phyloP scores from a whole-genome alignment of 169 alveolate species.

The Perkinsus olseni region DNA sequence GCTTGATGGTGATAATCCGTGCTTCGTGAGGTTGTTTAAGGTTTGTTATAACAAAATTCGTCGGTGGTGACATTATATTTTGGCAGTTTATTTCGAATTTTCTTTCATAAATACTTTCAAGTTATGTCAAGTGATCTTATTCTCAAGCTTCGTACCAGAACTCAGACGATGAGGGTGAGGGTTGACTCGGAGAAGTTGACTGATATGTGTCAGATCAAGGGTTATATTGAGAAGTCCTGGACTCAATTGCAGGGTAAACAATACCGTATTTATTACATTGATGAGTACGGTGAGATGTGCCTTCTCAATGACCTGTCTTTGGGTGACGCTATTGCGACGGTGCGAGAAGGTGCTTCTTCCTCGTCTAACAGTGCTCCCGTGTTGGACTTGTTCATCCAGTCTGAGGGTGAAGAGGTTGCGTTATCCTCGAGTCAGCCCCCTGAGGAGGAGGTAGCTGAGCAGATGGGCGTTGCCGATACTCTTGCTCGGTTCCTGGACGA shows the following conservation, averaged over 20 bases:
- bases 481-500: not conserved
- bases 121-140: not conserved
- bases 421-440: not conserved
- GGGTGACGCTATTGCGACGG: not conserved
- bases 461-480: not conserved
- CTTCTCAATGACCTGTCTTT: not conserved
- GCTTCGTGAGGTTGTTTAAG: too few species aligned
- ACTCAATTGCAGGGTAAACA: not conserved
- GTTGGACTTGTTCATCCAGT: not conserved
- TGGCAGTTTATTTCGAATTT: not conserved
- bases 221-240: not conserved
- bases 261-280: not conserved
- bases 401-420: not conserved
- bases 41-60: not conserved
- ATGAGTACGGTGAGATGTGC: not conserved
- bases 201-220: not conserved
- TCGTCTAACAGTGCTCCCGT: not conserved
- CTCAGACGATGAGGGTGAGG: not conserved
- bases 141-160: not conserved
- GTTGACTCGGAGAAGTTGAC: not conserved
- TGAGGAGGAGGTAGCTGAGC: not conserved
- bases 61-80: not conserved
- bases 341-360: not conserved
- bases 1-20: too few species aligned
- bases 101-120: not conserved